Evolutionary conservation across 257 asterid genomes (phyloP).

Genomic region (Plectranthus barbatus): DNA sequence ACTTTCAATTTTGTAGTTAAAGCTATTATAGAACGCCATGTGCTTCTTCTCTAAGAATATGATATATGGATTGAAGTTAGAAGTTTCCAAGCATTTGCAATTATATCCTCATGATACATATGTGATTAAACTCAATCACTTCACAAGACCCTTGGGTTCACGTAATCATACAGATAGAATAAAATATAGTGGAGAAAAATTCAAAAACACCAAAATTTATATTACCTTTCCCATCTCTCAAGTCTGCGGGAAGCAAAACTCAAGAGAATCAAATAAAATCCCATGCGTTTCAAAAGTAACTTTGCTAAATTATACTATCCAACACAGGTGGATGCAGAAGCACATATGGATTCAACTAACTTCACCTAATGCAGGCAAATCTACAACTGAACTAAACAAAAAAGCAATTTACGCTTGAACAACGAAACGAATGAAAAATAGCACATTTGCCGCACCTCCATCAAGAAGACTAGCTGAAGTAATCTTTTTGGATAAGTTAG

Average conservation of each 20-base stretch:
- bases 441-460: constrained; percentile 46
- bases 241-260: not conserved
- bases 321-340: not conserved
- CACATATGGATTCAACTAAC: not conserved
- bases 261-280: not conserved
- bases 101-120: not conserved
- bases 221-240: not conserved
- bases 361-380: not conserved
- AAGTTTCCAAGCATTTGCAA: not conserved
- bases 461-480: constrained; percentile 44
- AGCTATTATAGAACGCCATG: not conserved
- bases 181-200: not conserved
- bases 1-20: not conserved
- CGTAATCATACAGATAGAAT: not conserved
- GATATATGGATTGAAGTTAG: not conserved
- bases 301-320: not conserved
- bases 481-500: constrained; percentile 52
- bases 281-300: not conserved
- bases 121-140: no score
- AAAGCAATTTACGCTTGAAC: not conserved
- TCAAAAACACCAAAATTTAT: not conserved
- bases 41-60: not conserved
- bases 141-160: not conserved
- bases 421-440: not conserved
- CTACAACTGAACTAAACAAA: not conserved